Evolutionary conservation across 1,139 yeast species (phyloP).

Genomic region (Meyerozyma athensensis): DNA sequence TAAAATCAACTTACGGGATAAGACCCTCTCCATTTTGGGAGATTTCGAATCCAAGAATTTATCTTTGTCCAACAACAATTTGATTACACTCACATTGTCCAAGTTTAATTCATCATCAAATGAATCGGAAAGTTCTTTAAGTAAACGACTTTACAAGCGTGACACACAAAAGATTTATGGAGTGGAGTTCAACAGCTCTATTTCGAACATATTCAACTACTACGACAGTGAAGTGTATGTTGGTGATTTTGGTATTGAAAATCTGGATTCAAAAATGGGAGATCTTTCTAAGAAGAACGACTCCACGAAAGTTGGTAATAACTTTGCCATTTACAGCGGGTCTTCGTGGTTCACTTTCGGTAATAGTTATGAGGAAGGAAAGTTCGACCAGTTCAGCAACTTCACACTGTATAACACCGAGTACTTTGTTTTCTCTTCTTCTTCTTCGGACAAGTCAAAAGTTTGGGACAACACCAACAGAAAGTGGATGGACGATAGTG

Average conservation of each 20-base stretch:
- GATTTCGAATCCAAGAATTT: constrained; percentile 35
- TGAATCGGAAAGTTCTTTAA: constrained; percentile 17
- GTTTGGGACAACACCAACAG: constrained; percentile 40
- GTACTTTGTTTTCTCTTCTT: constrained; percentile 33
- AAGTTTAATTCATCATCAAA: constrained; percentile 32
- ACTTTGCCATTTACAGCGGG: constrained; percentile 26
- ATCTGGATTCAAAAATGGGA: constrained; percentile 16
- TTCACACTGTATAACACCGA: constrained; percentile 31
- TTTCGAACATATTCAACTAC: constrained; percentile 20
- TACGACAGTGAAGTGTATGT: constrained; percentile 22
- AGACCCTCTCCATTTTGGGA: constrained; percentile 41
- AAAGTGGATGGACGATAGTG: constrained; percentile 30
- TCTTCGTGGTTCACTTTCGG: constrained; percentile 38
- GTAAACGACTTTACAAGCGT: constrained; percentile 8
- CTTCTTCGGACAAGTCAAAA: constrained; percentile 13
- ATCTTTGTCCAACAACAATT: constrained; percentile 24
- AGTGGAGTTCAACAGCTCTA: constrained; percentile 27
- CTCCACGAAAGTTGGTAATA: constrained; percentile 25
- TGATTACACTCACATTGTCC: constrained; percentile 24
- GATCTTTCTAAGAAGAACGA: constrained; percentile 29
- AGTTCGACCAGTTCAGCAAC: constrained; percentile 30
- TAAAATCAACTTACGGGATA: constrained; percentile 25
- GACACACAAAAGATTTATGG: constrained; percentile 20
- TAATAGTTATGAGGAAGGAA: constrained; percentile 21
- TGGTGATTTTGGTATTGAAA: constrained; percentile 29